These are phyloP conservation scores for Lactarius indigo DNA, from an alignment of 768 basidiomycete genomes.

Conservation along the genomic window DNA sequence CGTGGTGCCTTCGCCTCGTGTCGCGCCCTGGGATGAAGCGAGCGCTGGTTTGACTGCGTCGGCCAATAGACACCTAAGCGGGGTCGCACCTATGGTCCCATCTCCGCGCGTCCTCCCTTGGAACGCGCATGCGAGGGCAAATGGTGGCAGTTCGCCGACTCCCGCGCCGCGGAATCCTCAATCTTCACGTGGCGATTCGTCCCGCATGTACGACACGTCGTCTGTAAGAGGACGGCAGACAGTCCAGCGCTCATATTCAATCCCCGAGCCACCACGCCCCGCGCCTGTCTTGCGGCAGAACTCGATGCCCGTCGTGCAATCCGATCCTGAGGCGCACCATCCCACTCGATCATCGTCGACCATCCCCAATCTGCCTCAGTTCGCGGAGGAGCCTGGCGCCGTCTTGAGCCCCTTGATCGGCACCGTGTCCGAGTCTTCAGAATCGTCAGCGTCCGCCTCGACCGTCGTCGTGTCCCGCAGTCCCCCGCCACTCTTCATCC, in stretches of 20 bases:
- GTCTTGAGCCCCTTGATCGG: conserved; percentile 32
- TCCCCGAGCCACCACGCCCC: conserved; percentile 10
- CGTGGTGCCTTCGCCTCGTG: conserved; percentile 24
- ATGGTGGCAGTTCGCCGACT: conserved; percentile 12
- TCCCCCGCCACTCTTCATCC: conserved; percentile 33
- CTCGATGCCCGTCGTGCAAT: conserved; percentile 18
- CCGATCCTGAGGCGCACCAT: conserved; percentile 4
- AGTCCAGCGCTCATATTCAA: conserved; percentile 22
- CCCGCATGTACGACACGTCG: conserved; percentile 9
- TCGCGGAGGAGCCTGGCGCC: conserved; percentile 33
- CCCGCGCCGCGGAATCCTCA: conserved; percentile 18
- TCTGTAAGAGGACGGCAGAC: background rate
- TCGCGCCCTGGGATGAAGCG: conserved; percentile 9
- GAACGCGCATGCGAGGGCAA: conserved; percentile 11
- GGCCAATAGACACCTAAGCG: conserved; percentile 14
- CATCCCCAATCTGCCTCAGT: conserved; percentile 25
- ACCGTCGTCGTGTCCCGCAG: conserved; percentile 29
- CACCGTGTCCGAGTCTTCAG: conserved; percentile 16
- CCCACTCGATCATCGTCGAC: background rate
- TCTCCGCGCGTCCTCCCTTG: conserved; percentile 19
- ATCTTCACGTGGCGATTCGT: conserved; percentile 3
- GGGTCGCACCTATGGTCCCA: background rate
- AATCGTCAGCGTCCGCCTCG: conserved; percentile 22
- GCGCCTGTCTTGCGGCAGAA: conserved; percentile 17
- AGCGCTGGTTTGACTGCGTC: conserved; percentile 6